These are phyloP conservation scores for Allium cepa DNA, from an alignment of 106 monocot genomes.

Conservation along the genomic window DNA sequence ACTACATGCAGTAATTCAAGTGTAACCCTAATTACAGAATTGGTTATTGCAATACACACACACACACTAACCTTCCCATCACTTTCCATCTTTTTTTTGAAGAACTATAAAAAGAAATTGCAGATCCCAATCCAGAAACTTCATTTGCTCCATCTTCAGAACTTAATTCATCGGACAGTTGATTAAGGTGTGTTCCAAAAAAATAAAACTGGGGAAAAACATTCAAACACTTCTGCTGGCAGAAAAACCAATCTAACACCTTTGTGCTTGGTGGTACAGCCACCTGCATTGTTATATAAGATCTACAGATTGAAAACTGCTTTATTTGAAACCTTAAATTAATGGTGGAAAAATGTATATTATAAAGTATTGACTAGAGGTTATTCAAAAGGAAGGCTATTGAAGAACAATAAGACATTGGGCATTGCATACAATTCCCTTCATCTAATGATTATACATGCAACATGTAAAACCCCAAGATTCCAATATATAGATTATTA, in stretches of 20 bases:
- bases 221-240: conserved; percentile 17
- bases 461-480: too few relatives aligned
- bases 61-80: conserved; percentile 38
- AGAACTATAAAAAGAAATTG: conserved; percentile 48
- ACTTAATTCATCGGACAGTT: conserved; percentile 8
- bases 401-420: too few relatives aligned
- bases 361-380: too few relatives aligned
- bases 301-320: too few relatives aligned
- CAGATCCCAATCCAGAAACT: conserved; percentile 65
- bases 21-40: background rate
- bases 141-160: conserved; percentile 14
- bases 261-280: conserved; percentile 59
- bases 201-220: conserved; percentile 68
- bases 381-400: too few relatives aligned
- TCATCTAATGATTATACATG: too few relatives aligned
- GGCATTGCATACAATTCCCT: too few relatives aligned
- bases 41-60: conserved; percentile 6
- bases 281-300: conserved; percentile 38
- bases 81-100: conserved; percentile 32
- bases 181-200: conserved; percentile 8
- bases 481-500: too few relatives aligned
- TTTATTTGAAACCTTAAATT: too few relatives aligned
- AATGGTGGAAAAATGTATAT: too few relatives aligned
- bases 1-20: background rate
- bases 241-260: conserved; percentile 52